phyloP scores from a whole-genome alignment of 2,329 filamentous ascomycete species.

The Colletotrichum salicis region DNA sequence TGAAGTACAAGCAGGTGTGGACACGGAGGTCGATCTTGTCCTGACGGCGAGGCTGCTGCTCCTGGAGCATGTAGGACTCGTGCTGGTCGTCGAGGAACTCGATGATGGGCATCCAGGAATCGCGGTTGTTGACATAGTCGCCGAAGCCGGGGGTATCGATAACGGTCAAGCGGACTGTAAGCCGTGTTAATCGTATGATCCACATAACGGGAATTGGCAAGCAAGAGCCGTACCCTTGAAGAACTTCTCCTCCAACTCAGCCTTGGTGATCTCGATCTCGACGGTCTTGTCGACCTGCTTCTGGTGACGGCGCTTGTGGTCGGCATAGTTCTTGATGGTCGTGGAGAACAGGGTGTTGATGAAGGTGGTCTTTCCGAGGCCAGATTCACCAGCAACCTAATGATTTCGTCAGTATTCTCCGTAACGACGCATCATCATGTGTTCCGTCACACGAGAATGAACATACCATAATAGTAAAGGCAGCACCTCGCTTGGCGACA shows the following conservation, averaged over 20 bases:
- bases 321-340: slow-evolving; percentile 99
- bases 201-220: background rate
- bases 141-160: slow-evolving; percentile 99
- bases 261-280: slow-evolving; percentile 99
- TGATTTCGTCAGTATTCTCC: slow-evolving; percentile 4
- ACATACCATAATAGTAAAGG: slow-evolving; percentile 98
- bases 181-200: slow-evolving; percentile 30
- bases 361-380: slow-evolving; percentile 98
- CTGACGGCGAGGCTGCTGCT: slow-evolving; percentile 96
- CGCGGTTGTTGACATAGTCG: slow-evolving; percentile 99
- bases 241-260: slow-evolving; percentile 99
- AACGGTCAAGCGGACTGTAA: slow-evolving; percentile 91
- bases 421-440: background rate
- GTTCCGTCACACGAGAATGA: slow-evolving; percentile 4
- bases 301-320: slow-evolving; percentile 98
- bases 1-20: slow-evolving; percentile 98
- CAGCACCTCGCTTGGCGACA: slow-evolving; percentile 86
- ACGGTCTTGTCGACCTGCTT: slow-evolving; percentile 99
- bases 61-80: slow-evolving; percentile 99
- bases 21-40: slow-evolving; percentile 99
- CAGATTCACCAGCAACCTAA: slow-evolving; percentile 97
- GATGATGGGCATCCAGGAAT: slow-evolving; percentile 99
- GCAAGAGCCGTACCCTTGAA: slow-evolving; percentile 85
- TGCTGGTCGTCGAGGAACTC: slow-evolving; percentile 99
- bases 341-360: slow-evolving; percentile 99